Evolutionary conservation across 345 rosid genomes (phyloP).

Genomic region (sweet orange (Citrus sinensis)): DNA sequence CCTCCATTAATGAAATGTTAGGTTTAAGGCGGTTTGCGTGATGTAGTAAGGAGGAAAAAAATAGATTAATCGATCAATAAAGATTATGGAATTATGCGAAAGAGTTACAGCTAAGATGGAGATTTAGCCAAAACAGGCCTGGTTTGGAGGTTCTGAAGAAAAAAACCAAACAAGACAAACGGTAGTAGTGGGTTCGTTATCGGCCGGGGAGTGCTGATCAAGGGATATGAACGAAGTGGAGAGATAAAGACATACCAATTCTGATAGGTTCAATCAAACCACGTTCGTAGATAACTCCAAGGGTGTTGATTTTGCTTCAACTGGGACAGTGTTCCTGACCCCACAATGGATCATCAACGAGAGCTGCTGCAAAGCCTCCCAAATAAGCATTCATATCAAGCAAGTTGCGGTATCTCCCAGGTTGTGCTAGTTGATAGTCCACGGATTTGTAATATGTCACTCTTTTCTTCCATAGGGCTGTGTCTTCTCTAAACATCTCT

Average conservation of each 20-base stretch:
- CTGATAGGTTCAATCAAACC: conserved; percentile 89
- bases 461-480: conserved; percentile 68
- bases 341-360: conserved; percentile 77
- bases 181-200: not conserved
- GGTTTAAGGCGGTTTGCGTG: too few species aligned
- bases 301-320: conserved; percentile 60
- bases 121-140: not conserved
- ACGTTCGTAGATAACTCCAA: conserved; percentile 82
- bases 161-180: not conserved
- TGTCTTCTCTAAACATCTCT: conserved; percentile 44
- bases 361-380: conserved; percentile 89
- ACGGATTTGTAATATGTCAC: conserved; percentile 64
- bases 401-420: conserved; percentile 81
- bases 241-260: conserved; percentile 50
- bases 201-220: not conserved
- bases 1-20: too few species aligned
- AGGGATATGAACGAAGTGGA: not conserved
- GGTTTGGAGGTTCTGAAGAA: not conserved
- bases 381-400: conserved; percentile 79
- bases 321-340: conserved; percentile 80
- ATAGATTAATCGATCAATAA: too few species aligned
- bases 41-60: too few species aligned
- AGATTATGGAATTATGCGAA: not conserved
- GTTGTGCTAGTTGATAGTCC: conserved; percentile 58
- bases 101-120: not conserved